Evolutionary conservation across 257 asterid genomes (phyloP), one percentile per base, ranked within the genome.

Genomic region (Solanum rostratum): DNA sequence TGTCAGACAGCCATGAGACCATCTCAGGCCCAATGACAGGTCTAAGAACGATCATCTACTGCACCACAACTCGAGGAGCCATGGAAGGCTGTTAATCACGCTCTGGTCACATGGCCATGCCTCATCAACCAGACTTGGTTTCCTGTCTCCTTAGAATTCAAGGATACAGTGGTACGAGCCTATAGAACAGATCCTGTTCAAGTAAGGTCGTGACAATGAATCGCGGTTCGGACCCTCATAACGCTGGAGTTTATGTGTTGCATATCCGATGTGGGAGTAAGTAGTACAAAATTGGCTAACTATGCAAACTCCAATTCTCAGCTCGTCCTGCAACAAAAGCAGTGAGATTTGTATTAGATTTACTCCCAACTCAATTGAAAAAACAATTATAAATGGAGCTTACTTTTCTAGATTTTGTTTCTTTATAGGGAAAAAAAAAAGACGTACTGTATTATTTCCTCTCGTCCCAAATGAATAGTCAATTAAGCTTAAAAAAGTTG

Each of bases 101-200:
- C 78, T 68, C 78, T 16, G 16, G 2, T 68, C 81, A 1, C 39
- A 71, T 14, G 71, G 49, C 7, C 55, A 16, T 76, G 2, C 1
- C 8, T 83, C 88, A 86, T 83, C 86, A 54, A 83, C 86, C 82
- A 78, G 81, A 65, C 85, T 81, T 68, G 45, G 3, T 57, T 81
- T 85, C 83, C 76, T 66, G 53, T 85, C 87, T 85, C 78, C 85
- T 55, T 81, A 85, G 76, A 69, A 69, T 12, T 81, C 66, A 81
- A 66, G 83, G 68, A 85, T 55, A 29, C 46, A 57, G 87, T 65
- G 81, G 84, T 55, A 55, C 27, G 27, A 55, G 27, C 62, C 27
- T 55, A 19, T 55, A 55, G 62, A 55, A 55, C 62, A 55, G 27
- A 55, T 55, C 62, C 62, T 55, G 62, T 57, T 57, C 29, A 57